These are phyloP conservation scores for Cystobasidium sp. DNA, from an alignment of 1,284 basidiomycete genomes.

Conservation along the genomic window DNA sequence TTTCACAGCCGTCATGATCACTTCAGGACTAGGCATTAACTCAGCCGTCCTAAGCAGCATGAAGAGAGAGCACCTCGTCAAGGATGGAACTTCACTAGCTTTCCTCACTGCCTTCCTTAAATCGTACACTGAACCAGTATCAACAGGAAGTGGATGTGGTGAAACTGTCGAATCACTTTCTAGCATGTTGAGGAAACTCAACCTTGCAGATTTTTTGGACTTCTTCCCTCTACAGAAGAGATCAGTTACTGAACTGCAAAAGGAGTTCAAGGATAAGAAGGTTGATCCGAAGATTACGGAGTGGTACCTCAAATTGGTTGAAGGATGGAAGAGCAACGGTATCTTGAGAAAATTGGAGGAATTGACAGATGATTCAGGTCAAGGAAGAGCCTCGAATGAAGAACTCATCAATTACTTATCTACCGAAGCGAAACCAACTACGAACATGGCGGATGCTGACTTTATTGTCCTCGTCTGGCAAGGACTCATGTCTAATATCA, in stretches of 20 bases:
- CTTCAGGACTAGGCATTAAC: slow-evolving; percentile 73
- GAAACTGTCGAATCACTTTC: slow-evolving; percentile 64
- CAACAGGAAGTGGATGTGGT: slow-evolving; percentile 77
- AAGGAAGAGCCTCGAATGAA: slow-evolving; percentile 57
- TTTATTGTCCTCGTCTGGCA: slow-evolving; percentile 88
- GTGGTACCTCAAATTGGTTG: slow-evolving; percentile 74
- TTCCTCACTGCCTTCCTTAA: slow-evolving; percentile 80
- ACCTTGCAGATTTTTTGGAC: slow-evolving; percentile 79
- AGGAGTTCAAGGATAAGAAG: slow-evolving; percentile 63
- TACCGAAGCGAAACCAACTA: slow-evolving; percentile 58
- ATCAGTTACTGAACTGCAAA: slow-evolving; percentile 63
- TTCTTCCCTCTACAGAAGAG: slow-evolving; percentile 87
- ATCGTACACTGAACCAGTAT: slow-evolving; percentile 66
- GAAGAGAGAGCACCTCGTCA: slow-evolving; percentile 90
- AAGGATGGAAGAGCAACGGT: slow-evolving; percentile 62
- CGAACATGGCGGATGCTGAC: slow-evolving; percentile 74
- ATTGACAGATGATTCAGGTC: slow-evolving; percentile 61
- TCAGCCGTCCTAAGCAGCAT: slow-evolving; percentile 75
- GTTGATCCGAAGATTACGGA: slow-evolving; percentile 69
- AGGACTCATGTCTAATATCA: slow-evolving; percentile 81
- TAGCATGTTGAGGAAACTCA: slow-evolving; percentile 74
- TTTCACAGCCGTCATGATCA: slow-evolving; percentile 77
- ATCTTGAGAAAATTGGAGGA: slow-evolving; percentile 69
- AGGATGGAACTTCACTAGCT: slow-evolving; percentile 77
- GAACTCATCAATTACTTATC: slow-evolving; percentile 78